Conservation (phyloP, 129 eudicot genomes). For the Tagetes patula region DNA sequence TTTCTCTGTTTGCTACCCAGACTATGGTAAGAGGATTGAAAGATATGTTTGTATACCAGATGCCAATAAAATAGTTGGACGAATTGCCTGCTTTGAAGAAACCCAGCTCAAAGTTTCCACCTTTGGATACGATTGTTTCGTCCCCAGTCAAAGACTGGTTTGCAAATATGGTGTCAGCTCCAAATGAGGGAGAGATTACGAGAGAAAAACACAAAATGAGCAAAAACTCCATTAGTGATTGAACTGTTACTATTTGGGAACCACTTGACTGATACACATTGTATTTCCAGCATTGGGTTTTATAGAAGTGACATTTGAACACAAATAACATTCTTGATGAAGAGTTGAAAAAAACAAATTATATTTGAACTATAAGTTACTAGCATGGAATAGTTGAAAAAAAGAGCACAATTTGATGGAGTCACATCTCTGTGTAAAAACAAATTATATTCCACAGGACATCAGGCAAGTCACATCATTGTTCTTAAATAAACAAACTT, state of each 20-base stretch:
- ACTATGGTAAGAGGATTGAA: conserved; percentile 38
- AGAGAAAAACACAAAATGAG: conserved; percentile 33
- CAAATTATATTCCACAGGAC: neutral
- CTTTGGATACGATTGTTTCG: conserved; percentile 46
- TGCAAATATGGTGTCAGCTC: conserved; percentile 41
- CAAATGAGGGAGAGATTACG: conserved; percentile 19
- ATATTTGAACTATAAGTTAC: neutral
- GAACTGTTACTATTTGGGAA: neutral
- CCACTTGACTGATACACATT: conserved; percentile 12
- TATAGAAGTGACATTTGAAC: conserved; percentile 13
- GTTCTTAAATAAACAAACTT: conserved; percentile 26
- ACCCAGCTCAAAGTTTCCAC: conserved; percentile 52
- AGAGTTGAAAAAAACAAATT: neutral
- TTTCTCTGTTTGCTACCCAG: conserved; percentile 77
- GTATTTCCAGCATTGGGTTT: conserved; percentile 9
- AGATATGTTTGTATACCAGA: conserved; percentile 49
- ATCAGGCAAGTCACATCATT: neutral
- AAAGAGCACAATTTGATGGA: neutral
- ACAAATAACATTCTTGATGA: neutral
- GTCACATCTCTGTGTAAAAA: neutral
- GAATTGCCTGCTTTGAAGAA: conserved; percentile 65
- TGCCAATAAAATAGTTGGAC: conserved; percentile 57
- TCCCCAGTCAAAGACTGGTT: conserved; percentile 57
- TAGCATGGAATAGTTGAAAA: neutral
- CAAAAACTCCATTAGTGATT: conserved; percentile 16